phyloP scores from a whole-genome alignment of 2,329 filamentous ascomycete species.

The Calonectria pteridis region DNA sequence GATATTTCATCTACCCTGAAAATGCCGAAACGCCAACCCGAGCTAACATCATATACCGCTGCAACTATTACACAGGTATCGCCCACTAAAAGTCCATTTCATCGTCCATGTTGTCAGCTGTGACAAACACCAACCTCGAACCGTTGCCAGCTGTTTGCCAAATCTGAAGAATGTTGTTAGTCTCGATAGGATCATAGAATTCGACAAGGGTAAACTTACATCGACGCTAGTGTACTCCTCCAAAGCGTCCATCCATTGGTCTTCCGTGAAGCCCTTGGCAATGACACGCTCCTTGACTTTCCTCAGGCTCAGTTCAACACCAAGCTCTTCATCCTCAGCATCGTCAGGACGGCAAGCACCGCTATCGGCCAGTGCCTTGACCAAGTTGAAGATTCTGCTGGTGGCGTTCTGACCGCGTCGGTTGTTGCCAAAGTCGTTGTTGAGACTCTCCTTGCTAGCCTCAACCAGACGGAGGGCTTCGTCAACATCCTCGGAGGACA shows the following conservation, averaged over 20 bases:
- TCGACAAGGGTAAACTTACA: conserved; percentile 72
- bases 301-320: conserved; percentile 83
- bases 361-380: conserved; percentile 87
- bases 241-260: conserved; percentile 88
- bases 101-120: conserved; percentile 64
- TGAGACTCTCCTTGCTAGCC: conserved; percentile 91
- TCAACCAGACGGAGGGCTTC: conserved; percentile 92
- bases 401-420: conserved; percentile 81
- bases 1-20: conserved; percentile 38
- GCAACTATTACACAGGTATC: conserved; percentile 32
- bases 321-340: conserved; percentile 64
- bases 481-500: conserved; percentile 93
- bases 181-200: conserved; percentile 12
- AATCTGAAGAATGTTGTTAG: conserved; percentile 67
- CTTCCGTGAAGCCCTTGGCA: conserved; percentile 95
- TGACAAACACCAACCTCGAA: conserved; percentile 78
- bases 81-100: conserved; percentile 57
- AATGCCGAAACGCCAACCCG: conserved; percentile 49
- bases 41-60: conserved; percentile 32
- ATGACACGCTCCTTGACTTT: conserved; percentile 92
- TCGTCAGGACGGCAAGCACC: conserved; percentile 86
- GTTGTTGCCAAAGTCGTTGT: conserved; percentile 73
- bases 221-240: conserved; percentile 91
- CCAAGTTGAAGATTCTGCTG: conserved; percentile 94
- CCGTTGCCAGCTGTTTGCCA: conserved; percentile 84